Percentiles rank a stretch among this genome's conserved stretches.
Evolutionary conservation across 2,329 filamentous ascomycete genomes (phyloP).

Genomic region (Hypoxylon sp.): DNA sequence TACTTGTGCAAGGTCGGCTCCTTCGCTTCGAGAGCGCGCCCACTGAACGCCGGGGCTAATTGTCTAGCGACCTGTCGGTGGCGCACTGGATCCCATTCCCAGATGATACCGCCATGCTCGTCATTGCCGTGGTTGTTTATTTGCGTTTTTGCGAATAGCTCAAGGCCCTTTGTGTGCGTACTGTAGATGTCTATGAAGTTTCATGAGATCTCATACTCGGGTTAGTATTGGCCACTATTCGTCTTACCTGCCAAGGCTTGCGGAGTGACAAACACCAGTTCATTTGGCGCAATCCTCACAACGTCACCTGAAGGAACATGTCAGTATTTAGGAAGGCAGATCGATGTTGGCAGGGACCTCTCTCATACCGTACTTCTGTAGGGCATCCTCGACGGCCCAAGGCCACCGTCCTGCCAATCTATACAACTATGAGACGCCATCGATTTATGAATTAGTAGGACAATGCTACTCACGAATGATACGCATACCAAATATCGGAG

Average conservation of each 20-base stretch:
- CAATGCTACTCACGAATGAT: neutral
- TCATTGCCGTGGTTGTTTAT: slow-evolving; percentile 34
- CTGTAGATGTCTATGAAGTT: slow-evolving; percentile 18
- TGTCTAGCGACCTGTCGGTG: slow-evolving; percentile 35
- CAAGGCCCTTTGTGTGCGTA: slow-evolving; percentile 26
- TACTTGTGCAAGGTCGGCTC: slow-evolving; percentile 37
- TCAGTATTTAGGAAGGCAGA: neutral
- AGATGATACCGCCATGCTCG: slow-evolving; percentile 33
- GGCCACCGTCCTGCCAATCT: slow-evolving; percentile 10
- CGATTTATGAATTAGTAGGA: neutral
- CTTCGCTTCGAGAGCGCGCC: slow-evolving; percentile 25
- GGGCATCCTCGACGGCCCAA: neutral
- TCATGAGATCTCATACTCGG: neutral
- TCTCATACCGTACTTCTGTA: neutral
- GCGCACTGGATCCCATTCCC: slow-evolving; percentile 35
- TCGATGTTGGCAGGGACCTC: neutral
- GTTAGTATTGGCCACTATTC: neutral
- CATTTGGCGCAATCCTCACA: neutral
- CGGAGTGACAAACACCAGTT: neutral
- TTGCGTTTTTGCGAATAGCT: slow-evolving; percentile 36
- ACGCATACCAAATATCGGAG: neutral
- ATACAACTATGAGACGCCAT: slow-evolving; percentile 48
- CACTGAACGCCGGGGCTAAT: slow-evolving; percentile 38
- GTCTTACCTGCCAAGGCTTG: neutral
- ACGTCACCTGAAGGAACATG: neutral